Conservation (phyloP, 2,329 filamentous ascomycete genomes). For the Penicillium thymicola region DNA sequence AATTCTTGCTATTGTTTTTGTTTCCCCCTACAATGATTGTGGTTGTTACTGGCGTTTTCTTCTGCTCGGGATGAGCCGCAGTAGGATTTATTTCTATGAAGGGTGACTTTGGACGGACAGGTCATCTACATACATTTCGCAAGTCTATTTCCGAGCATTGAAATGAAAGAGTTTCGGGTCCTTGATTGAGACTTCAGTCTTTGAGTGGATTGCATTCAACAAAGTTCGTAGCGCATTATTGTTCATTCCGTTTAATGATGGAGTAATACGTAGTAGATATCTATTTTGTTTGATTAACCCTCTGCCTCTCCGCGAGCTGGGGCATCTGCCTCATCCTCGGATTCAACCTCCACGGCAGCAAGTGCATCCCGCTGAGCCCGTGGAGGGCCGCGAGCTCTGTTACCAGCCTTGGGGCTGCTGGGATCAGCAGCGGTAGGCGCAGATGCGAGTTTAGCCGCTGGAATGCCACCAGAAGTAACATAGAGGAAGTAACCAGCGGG, state of each 20-base stretch:
- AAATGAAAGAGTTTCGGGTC: not conserved
- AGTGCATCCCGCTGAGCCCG: conserved; percentile 27
- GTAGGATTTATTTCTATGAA: not conserved
- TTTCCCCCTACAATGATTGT: not conserved
- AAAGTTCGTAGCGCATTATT: not conserved
- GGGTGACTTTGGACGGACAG: not conserved
- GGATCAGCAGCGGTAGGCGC: conserved; percentile 8
- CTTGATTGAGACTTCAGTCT: not conserved
- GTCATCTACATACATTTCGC: conserved; percentile 2
- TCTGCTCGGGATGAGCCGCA: not conserved
- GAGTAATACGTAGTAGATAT: not conserved
- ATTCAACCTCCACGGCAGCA: conserved; percentile 32
- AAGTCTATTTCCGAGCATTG: not conserved
- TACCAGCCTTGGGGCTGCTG: conserved; percentile 3
- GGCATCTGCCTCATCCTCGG: conserved; percentile 27
- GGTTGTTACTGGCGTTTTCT: not conserved
- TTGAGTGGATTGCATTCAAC: not conserved
- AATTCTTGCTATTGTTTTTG: conserved; percentile 1
- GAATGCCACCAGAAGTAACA: conserved; percentile 66
- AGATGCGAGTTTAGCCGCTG: conserved; percentile 51
- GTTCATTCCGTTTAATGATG: not conserved
- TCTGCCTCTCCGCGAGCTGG: conserved; percentile 24
- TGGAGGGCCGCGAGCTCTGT: conserved; percentile 19
- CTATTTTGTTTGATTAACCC: not conserved
- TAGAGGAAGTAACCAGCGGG: conserved; percentile 70